Conservation (phyloP, 768 basidiomycete genomes). For the Termitomyces sp. region DNA sequence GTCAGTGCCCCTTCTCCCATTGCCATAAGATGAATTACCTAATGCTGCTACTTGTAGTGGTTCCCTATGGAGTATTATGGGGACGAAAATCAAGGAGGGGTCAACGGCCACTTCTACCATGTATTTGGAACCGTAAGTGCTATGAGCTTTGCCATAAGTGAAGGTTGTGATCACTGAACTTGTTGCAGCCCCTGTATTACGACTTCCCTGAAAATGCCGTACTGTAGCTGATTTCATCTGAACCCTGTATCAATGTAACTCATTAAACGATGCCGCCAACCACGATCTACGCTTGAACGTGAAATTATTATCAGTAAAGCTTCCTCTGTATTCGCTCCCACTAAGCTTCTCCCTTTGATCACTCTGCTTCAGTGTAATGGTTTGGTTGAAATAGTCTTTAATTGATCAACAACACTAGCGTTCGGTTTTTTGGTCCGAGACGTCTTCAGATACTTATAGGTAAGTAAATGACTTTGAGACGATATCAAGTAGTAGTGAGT, state of each 20-base stretch:
- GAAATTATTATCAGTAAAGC: no score
- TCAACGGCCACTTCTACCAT: constrained; percentile 74
- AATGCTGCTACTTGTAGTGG: constrained; percentile 46
- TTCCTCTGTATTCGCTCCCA: no score
- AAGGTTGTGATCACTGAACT: constrained; percentile 1
- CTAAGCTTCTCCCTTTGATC: no score
- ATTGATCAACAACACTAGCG: no score
- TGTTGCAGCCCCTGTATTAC: constrained; percentile 51
- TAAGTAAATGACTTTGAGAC: no score
- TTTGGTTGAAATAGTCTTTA: no score
- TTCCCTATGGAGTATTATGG: constrained; percentile 75
- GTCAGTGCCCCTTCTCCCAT: constrained; percentile 35
- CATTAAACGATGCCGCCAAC: no score
- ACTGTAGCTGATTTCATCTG: constrained; percentile 25
- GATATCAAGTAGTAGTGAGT: neutral
- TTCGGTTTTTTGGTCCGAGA: no score
- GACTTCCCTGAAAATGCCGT: constrained; percentile 44
- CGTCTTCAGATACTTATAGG: no score
- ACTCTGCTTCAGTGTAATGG: no score
- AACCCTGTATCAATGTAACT: neutral
- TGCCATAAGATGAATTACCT: neutral
- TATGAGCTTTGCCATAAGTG: neutral
- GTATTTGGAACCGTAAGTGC: constrained; percentile 67
- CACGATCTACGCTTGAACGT: neutral
- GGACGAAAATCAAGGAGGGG: constrained; percentile 49